These are phyloP conservation scores for Withania somnifera DNA, from an alignment of 305 asterid species.

Conservation along the genomic window DNA sequence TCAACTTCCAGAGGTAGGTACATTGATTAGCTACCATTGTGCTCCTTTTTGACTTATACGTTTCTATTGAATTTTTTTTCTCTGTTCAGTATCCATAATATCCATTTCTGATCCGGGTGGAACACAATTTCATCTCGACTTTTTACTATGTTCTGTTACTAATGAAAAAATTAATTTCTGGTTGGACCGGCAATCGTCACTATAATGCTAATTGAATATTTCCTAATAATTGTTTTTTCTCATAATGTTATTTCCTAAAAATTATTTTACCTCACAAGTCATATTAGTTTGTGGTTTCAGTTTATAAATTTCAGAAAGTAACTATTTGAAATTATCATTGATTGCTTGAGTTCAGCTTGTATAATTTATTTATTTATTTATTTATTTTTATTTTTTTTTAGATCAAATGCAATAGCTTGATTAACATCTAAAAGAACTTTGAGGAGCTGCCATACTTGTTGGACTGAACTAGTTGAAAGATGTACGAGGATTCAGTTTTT, in stretches of 20 bases:
- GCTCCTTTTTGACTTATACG: background rate
- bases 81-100: background rate
- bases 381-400: too few relatives aligned
- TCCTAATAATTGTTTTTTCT: too few relatives aligned
- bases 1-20: constrained; percentile 35
- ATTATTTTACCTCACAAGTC: background rate
- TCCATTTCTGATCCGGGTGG: background rate
- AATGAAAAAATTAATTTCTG: background rate
- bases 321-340: background rate
- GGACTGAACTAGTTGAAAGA: background rate
- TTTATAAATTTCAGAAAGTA: background rate
- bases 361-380: background rate
- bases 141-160: background rate
- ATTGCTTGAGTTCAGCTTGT: background rate
- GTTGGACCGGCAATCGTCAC: background rate
- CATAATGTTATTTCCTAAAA: background rate
- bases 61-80: background rate
- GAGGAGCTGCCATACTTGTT: background rate
- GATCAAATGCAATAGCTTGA: background rate
- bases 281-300: background rate
- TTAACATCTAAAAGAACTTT: background rate
- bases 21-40: background rate
- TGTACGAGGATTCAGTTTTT: background rate
- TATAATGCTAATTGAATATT: background rate
- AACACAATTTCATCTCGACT: background rate